These are phyloP conservation scores for Rosa multiflora DNA, from an alignment of 306 rosid genomes.

Conservation along the genomic window DNA sequence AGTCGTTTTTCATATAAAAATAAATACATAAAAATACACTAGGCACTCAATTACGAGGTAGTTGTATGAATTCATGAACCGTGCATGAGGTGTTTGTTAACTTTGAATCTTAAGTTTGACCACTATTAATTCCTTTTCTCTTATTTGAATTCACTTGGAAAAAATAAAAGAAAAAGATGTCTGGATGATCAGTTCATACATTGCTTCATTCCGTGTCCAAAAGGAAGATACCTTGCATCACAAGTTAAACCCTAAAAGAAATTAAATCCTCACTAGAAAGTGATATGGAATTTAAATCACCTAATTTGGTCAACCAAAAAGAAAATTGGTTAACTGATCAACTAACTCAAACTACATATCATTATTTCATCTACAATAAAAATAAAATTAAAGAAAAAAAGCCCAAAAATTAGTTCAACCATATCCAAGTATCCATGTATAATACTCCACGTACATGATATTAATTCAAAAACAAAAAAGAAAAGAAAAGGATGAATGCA, in stretches of 20 bases:
- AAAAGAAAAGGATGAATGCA: slow-evolving; percentile 24
- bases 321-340: slow-evolving; percentile 24
- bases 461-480: neutral
- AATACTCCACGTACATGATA: neutral
- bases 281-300: slow-evolving; percentile 1
- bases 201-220: neutral
- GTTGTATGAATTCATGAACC: neutral
- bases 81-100: neutral
- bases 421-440: neutral
- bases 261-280: neutral
- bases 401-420: neutral
- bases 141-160: neutral
- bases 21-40: too few species aligned
- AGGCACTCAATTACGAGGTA: neutral
- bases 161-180: neutral
- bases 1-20: too few species aligned
- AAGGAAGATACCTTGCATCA: neutral
- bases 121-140: neutral
- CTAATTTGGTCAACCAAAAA: slow-evolving; percentile 46
- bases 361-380: slow-evolving; percentile 1
- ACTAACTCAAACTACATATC: slow-evolving; percentile 20
- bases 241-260: slow-evolving; percentile 2
- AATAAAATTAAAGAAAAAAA: neutral
- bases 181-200: neutral
- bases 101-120: neutral